A percentile compares a stretch with the other conserved stretches of the same genome.
phyloP scores from a whole-genome alignment of 768 basidiomycete genomes.

The Mycena vitilis region DNA sequence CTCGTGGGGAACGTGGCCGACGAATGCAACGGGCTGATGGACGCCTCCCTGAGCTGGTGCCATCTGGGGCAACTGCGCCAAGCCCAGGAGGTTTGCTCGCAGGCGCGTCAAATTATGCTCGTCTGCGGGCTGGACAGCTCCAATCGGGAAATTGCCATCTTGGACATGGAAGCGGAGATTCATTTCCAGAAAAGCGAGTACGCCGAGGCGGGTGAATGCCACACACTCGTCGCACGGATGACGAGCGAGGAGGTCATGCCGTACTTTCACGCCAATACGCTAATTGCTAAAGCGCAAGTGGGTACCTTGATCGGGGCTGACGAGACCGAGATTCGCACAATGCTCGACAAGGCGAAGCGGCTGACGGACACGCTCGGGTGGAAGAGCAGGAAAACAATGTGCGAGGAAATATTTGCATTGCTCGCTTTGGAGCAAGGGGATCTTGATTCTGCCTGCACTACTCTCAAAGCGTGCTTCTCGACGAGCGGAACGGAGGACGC shows the following conservation, averaged over 20 bases:
- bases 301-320: not conserved
- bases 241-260: slow-evolving; percentile 1
- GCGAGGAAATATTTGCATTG: not conserved
- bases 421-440: slow-evolving; percentile 1
- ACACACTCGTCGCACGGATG: not conserved
- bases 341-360: not conserved
- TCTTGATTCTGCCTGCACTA: not conserved
- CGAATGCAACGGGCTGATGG: slow-evolving; percentile 5
- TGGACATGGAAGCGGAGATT: slow-evolving; percentile 13
- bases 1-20: not conserved
- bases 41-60: not conserved
- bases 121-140: slow-evolving; percentile 1
- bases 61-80: slow-evolving; percentile 1
- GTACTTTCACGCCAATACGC: slow-evolving; percentile 10
- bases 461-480: not conserved
- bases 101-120: not conserved
- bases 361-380: slow-evolving; percentile 1
- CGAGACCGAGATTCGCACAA: not conserved
- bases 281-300: not conserved
- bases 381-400: not conserved
- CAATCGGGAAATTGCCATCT: not conserved
- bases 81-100: not conserved
- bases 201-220: not conserved
- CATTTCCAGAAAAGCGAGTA: slow-evolving; percentile 15
- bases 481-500: not conserved